Evolutionary conservation across 1,284 basidiomycete genomes (phyloP), one percentile per base, ranked within the genome.

Genomic region (Waitea zeae): DNA sequence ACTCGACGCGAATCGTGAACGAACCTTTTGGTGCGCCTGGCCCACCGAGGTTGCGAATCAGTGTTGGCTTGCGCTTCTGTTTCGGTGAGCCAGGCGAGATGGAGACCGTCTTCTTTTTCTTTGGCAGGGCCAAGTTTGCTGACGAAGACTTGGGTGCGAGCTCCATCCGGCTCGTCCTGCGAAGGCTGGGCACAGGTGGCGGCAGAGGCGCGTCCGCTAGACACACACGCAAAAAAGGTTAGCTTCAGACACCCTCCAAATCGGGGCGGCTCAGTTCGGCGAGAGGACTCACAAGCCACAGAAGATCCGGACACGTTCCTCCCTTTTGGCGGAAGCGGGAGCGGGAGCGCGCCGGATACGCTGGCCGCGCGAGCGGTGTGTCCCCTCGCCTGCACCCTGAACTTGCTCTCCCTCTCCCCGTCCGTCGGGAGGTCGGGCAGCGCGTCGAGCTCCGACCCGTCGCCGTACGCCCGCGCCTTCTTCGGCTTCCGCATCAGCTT

Each of bases 351-450:
- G n/a, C 7, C 7, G n/a, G 22, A n/a, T n/a, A 26, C 7, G 7
- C 65, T 71, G 30, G 66, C 68, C 36, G 73, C 58, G 12, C 77
- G 71, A 45, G 67, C 77, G 19, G 67, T 61, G 46, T 63, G 55
- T 32, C 64, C 67, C 50, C 73, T 82, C 20, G 81, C 76, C 41
- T 72, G 67, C 15, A 81, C 69, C 38, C 70, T 66, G 49, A 63
- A 84, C 36, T 59, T 64, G 27, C 68, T 64, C 51, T 89, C 84
- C 47, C 77, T 76, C 40, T 88, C 82, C 36, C 78, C 64, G 49
- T 92, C 80, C 12, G 82, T 83, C 4, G 78, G 78, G 29, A 97
- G 63, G 53, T 97, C 92, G 24, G 93, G 90, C 42, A 97, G 74
- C 1, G 54, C 75, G 47, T 97, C 92, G 32, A 97, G 61, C 56